Evolutionary conservation across 108 stramenopile species (phyloP), one percentile per base, ranked within the genome.

Genomic region (Pseudonitzschia multiseries): DNA sequence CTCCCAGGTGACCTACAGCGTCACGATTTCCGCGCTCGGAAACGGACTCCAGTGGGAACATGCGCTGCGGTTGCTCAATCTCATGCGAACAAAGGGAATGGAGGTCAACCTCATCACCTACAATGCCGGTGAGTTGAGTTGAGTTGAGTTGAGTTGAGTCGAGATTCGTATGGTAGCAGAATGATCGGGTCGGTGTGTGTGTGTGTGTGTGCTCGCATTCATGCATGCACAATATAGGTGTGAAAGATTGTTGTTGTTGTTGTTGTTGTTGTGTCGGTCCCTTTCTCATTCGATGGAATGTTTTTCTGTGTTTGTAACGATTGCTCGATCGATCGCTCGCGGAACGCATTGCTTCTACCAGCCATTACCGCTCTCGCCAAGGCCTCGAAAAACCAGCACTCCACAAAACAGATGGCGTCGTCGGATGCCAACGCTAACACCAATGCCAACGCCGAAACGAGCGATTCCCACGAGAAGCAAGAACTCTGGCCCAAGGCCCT

Each of bases 91-190:
- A 13, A 79, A 82, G 57, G 77, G 70, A 4, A 85, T 89, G 86
- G 69, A 73, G 44, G 85, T 91, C 33, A 89, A 87, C 70, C 70
- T 85, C 18, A 91, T 90, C 31, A 94, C 90, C 9, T 94, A 94
- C 80, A 91, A 90, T 53, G 80, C 75, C 18, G 61, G 61, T 62
- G 29, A 62, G 61, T 21, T 15, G 22, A 54, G 57, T 31, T 0
- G 8, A 8, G 46, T 48, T 48, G 17, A 36, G 36, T 36, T 36
- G 36, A n/a, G n/a, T n/a, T n/a, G 4, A 36, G 36, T 36, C 6
- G 36, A 2, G 6, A 6, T 36, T 36, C 4, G 2, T 36, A 36
- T 36, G 4, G 36, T 36, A 36, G 36, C 36, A 36, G 36, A 36
- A 36, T 36, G n/a, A n/a, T n/a, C n/a, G n/a, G n/a, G n/a, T n/a